Conservation (phyloP, 768 basidiomycete genomes). For the Leucocoprinus sp. region DNA sequence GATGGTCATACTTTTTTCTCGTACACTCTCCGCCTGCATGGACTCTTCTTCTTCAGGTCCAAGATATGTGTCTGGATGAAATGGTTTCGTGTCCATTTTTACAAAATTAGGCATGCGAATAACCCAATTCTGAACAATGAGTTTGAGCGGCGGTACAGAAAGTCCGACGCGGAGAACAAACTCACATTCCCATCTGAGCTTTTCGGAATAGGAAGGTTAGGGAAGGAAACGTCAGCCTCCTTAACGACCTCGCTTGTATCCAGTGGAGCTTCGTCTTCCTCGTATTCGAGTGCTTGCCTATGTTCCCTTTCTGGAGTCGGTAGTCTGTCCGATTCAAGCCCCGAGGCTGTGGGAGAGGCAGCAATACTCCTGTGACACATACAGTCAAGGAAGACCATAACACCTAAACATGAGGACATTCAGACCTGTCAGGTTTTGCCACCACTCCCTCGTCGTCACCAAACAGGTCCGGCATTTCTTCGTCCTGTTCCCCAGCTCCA, state of each 20-base stretch:
- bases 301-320: constrained; percentile 55
- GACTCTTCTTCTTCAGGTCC: constrained; percentile 71
- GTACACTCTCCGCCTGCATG: constrained; percentile 48
- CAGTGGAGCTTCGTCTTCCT: constrained; percentile 63
- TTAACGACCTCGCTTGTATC: constrained; percentile 35
- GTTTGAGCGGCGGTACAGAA: constrained; percentile 3
- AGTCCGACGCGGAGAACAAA: constrained; percentile 7
- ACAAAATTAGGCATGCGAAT: constrained; percentile 93
- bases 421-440: constrained; percentile 44
- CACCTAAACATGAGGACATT: constrained; percentile 15
- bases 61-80: constrained; percentile 78
- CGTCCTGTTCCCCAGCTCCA: constrained; percentile 29
- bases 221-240: constrained; percentile 71
- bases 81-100: constrained; percentile 82
- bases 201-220: constrained; percentile 78
- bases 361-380: constrained; percentile 21
- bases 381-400: constrained; percentile 6
- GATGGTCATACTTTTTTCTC: constrained; percentile 76
- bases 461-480: constrained; percentile 74
- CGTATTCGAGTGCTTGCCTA: constrained; percentile 71
- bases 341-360: constrained; percentile 42
- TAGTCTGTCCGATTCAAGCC: constrained; percentile 53
- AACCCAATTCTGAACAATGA: constrained; percentile 68
- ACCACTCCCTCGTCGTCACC: constrained; percentile 56
- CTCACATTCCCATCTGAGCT: constrained; percentile 78